Evolutionary conservation across 2,329 filamentous ascomycete genomes (phyloP).

Genomic region (Colletotrichum lini): DNA sequence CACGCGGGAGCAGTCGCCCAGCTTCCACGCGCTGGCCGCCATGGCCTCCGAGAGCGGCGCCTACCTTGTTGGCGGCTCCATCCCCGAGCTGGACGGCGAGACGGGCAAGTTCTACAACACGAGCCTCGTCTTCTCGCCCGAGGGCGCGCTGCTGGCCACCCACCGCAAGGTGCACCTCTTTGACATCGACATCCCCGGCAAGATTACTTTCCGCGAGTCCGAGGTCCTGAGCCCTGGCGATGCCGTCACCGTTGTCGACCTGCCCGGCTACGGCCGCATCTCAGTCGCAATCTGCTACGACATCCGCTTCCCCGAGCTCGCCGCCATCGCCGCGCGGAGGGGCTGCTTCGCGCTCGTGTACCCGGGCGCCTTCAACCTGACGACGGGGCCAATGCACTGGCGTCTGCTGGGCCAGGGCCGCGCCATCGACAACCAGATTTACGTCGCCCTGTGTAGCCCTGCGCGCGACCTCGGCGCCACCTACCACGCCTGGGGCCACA

Average conservation of each 20-base stretch:
- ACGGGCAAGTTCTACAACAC: conserved; percentile 89
- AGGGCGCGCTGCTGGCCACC: conserved; percentile 84
- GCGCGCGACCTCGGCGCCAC: conserved; percentile 82
- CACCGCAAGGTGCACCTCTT: conserved; percentile 97
- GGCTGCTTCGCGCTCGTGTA: conserved; percentile 93
- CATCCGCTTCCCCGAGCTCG: conserved; percentile 94
- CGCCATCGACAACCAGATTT: conserved; percentile 94
- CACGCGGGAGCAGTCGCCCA: conserved; percentile 78
- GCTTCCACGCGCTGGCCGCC: conserved; percentile 85
- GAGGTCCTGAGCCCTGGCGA: conserved; percentile 90
- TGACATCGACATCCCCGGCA: conserved; percentile 96
- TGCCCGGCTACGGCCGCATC: conserved; percentile 90
- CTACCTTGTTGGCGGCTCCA: conserved; percentile 92
- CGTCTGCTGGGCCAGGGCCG: conserved; percentile 83
- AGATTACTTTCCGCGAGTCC: conserved; percentile 91
- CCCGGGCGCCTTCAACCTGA: conserved; percentile 97
- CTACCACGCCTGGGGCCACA: conserved; percentile 95
- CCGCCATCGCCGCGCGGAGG: conserved; percentile 86
- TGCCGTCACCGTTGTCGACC: conserved; percentile 86
- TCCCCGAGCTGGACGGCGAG: conserved; percentile 80
- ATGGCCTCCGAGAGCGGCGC: conserved; percentile 84
- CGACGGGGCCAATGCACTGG: conserved; percentile 95
- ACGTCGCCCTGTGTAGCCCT: conserved; percentile 93
- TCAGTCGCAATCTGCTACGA: conserved; percentile 97
- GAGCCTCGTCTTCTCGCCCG: conserved; percentile 83